Base-by-base conservation (phyloP, 2,329 filamentous ascomycete genomes). In the Coniosporium tulheliwenetii region DNA sequence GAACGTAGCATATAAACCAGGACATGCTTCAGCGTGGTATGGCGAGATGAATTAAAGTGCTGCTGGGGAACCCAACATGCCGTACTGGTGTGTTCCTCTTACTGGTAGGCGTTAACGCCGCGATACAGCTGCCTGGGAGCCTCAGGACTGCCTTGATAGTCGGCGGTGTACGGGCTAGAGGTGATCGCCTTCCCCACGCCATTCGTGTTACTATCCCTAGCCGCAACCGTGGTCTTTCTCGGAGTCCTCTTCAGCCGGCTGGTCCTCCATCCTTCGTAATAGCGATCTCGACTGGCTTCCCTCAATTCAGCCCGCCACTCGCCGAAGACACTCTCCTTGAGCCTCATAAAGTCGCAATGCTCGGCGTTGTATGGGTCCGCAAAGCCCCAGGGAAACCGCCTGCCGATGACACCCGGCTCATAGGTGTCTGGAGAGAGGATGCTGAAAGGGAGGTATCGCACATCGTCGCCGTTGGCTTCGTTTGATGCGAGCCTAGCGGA, bases 201-300 rank as follows among this genome's bases (percentile, higher is more conserved):
- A 7, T 26, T 26, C 19, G 19, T 26, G 19, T 26, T 26, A 7
- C 19, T 26, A 26, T 26, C 19, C 19, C 19, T 26, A 26, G 19
- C 19, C 19, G 19, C 19, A 26, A 26, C 26, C 19, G 19, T 26
- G 7, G 19, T 26, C 19, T 26, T 26, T 26, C 19, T 26, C n/a
- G 39, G 39, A 3, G 39, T 40, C 34, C 33, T 16, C 39, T 61
- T 62, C 44, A 73, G 53, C 30, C 67, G 59, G 36, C 57, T 63
- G 8, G 75, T 95, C 62, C 91, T 78, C 91, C 89, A 96, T 52
- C 83, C 79, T 61, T 96, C 89, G 52, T 96, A 96, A 85, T 86
- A 95, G 51, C 86, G 75, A 55, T 93, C 86, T 42, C 85, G 76
- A 59, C 85, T 93, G 40, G 85, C 82, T 59, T 94, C 85, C 45